These are phyloP conservation scores for Caryopteris hybrid DNA, from an alignment of 305 asterid species.

Conservation along the genomic window DNA sequence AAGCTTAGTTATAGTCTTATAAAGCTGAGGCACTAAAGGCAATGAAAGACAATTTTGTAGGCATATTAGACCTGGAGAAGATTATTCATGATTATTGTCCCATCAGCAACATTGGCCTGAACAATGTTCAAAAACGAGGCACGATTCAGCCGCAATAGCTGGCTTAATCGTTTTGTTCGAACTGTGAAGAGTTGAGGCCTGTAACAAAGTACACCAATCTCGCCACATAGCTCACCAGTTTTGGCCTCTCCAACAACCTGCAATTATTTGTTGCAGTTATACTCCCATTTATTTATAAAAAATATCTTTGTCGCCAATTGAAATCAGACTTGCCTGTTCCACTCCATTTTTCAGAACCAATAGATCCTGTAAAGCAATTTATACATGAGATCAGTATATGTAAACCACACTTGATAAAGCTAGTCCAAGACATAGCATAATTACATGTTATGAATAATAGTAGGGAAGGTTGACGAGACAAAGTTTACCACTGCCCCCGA, in stretches of 20 bases:
- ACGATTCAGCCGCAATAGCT: constrained; percentile 76
- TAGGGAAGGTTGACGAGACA: not conserved
- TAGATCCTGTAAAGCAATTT: constrained; percentile 54
- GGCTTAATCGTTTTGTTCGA: constrained; percentile 78
- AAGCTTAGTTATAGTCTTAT: too few species aligned
- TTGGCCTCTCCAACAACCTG: constrained; percentile 79
- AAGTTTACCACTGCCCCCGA: constrained; percentile 73
- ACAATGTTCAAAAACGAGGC: constrained; percentile 70
- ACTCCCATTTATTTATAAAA: not conserved
- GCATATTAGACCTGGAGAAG: constrained; percentile 66
- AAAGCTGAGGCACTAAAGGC: not conserved
- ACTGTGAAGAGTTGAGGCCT: constrained; percentile 92
- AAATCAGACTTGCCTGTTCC: constrained; percentile 49
- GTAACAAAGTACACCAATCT: constrained; percentile 88
- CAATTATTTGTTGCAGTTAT: constrained; percentile 15
- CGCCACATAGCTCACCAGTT: constrained; percentile 80
- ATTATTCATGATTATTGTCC: constrained; percentile 85
- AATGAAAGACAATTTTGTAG: not conserved
- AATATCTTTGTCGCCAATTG: not conserved
- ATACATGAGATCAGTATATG: not conserved
- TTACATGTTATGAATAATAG: not conserved
- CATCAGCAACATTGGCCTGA: constrained; percentile 91
- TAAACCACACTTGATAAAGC: not conserved
- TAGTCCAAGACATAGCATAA: not conserved
- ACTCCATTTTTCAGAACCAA: constrained; percentile 48